These are phyloP conservation scores for Phanerodontia chrysosporium DNA, from an alignment of 768 basidiomycete species.

Conservation along the genomic window DNA sequence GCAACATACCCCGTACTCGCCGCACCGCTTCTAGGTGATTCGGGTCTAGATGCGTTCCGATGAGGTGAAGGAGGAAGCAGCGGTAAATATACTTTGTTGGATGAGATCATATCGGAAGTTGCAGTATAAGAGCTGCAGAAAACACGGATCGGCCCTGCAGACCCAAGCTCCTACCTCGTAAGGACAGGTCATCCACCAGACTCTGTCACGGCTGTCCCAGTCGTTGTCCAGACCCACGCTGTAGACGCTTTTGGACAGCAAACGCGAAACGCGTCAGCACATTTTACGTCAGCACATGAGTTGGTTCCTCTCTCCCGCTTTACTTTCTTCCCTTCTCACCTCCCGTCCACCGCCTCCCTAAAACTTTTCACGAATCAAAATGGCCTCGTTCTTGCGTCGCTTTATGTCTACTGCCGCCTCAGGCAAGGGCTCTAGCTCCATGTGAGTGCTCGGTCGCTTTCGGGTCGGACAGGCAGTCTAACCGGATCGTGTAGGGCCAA, in stretches of 20 bases:
- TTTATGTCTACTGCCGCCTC: constrained; percentile 17
- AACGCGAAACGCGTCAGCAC: background rate
- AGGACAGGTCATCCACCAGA: background rate
- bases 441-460: constrained; percentile 9
- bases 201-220: background rate
- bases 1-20: background rate
- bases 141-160: background rate
- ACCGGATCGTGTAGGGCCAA: constrained; percentile 19
- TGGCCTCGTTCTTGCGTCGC: constrained; percentile 21
- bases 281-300: constrained; percentile 5
- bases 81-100: background rate
- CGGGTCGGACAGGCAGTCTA: background rate
- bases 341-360: background rate
- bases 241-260: background rate
- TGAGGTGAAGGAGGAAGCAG: background rate
- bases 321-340: constrained; percentile 1
- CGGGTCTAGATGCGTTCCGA: background rate
- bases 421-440: constrained; percentile 10
- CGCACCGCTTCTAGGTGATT: background rate
- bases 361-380: constrained; percentile 1
- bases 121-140: background rate
- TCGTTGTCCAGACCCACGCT: background rate
- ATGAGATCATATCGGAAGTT: background rate
- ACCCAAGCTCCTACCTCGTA: background rate
- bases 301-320: background rate